Base-by-base conservation (phyloP, 495 filamentous ascomycete genomes). In the Podospora didyma region DNA sequence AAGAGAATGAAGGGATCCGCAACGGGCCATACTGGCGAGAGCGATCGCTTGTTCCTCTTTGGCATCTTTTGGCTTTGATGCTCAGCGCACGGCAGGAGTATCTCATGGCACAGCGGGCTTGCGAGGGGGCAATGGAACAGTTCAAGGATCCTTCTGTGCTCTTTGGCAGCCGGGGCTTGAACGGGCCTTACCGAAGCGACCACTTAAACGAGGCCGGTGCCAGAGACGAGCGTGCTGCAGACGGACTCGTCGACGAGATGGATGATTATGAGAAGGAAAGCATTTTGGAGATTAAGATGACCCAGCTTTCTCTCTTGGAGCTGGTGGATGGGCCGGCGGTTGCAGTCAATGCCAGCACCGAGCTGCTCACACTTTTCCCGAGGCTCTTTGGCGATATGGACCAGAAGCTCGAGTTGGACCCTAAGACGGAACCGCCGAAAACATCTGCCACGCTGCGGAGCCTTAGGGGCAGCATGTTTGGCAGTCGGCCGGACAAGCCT, bases 241-340 rank as follows among this genome's bases (percentile, higher is more conserved):
- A 71, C 46, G 84, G 82, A 6, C 62, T 89, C 20, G 82, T 92
- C 10, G 85, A 88, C 56, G 82, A 86, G 53, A 85, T 96, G 78
- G 83, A 86, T 49, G 79, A 81, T 54, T 83, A 83, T 37, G 91
- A 96, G 64, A 93, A 88, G 62, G 88, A 89, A 63, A 78, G 80
- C 19, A 87, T 97, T 23, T 69, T 98, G 21, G 88, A 97, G 69
- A 81, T 96, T 28, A 95, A 93, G 65, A 96, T 98, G 83, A 96
- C 92, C 7, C 90, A 96, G 62, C 77, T 98, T 56, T 80, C 89
- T 3, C 82, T 98, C 37, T 65, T 91, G 11, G 94, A 97, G 70
- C 75, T 92, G 11, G 63, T 88, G 16, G 89, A 96, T 65, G 92
- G 90, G 5, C 82, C 92, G 0, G 85, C 88, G 57, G 81, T 85